Base-by-base conservation (phyloP, 2,329 filamentous ascomycete species). In the Rasamsonia emersonii region DNA sequence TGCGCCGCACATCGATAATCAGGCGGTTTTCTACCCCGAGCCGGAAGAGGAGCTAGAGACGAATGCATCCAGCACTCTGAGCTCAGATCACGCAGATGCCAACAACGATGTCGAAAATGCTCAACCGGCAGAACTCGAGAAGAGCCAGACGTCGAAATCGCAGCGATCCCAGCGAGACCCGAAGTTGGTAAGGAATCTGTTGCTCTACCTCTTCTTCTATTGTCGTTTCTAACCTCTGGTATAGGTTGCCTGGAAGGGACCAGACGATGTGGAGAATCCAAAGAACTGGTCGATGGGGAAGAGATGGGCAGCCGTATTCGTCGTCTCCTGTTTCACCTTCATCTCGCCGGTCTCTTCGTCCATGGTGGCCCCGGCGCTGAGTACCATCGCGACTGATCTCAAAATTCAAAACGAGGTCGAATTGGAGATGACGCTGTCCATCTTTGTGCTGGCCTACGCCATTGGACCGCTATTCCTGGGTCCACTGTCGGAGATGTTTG, bases 341-440 rank as follows among this genome's bases (percentile, higher is more conserved):
- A 71, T 79, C 37, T 75, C 74, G 2, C 75, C 77, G 0, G 72
- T 81, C 16, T 73, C 75, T 2, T 76, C 72, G 4, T 73, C 71
- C 20, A 79, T 80, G 68, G 50, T 72, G 3, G 64, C 70, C 0
- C 71, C 71, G 0, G 68, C 64, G 0, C 44, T 81, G 23, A 49
- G 51, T 7, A 50, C 61, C 3, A 73, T 81, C 28, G 62, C 65
- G n/a, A 43, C 46, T 2, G 73, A 79, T 17, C 62, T 80, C 20
- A 39, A 67, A 34, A 72, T 79, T 24, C 52, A 55, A 1, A 60
- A 61, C 28, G 47, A 56, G 20, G 58, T 70, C 17, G 51, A 64
- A 24, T 53, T 55, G 3, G 46, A 71, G 41, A 56, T 73, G 3
- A 62, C 64, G 24, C 60, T 78, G 49, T 73, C 70, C 2, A 64